A percentile compares a stretch with the other conserved stretches of the same genome.
Conservation (phyloP, 2,329 filamentous ascomycete species). For the Sporothrix phasma region DNA sequence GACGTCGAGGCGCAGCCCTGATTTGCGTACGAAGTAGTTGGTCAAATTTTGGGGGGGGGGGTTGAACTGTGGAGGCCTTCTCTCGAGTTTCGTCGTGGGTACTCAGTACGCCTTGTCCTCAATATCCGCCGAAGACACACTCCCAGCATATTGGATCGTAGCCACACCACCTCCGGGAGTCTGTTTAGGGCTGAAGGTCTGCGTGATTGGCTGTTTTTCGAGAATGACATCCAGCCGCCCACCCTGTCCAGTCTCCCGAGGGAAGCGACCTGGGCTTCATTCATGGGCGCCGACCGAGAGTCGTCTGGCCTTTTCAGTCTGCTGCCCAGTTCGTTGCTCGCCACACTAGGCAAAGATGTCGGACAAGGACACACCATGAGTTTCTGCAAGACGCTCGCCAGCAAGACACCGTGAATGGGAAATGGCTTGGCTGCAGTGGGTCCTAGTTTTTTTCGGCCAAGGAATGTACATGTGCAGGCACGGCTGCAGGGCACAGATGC, state of each 20-base stretch:
- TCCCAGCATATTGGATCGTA: conserved; percentile 5
- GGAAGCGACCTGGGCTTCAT: too few relatives aligned
- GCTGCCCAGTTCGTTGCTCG: too few relatives aligned
- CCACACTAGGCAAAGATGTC: neutral
- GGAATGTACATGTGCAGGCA: neutral
- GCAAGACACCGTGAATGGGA: neutral
- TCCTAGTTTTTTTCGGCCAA: neutral
- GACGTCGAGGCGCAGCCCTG: conserved; percentile 8
- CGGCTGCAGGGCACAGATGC: neutral
- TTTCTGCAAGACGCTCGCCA: neutral
- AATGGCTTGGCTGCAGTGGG: neutral
- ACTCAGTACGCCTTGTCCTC: too few relatives aligned
- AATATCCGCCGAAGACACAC: too few relatives aligned
- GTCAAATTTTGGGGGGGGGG: neutral
- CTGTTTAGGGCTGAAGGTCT: conserved; percentile 6
- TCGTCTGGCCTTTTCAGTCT: too few relatives aligned
- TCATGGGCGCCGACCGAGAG: conserved; percentile 9
- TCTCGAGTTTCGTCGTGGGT: neutral
- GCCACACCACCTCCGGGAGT: neutral
- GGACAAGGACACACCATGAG: neutral
- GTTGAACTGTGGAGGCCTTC: too few relatives aligned
- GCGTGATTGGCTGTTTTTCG: conserved; percentile 8
- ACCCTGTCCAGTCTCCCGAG: neutral
- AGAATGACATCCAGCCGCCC: neutral
- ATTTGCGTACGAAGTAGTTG: neutral